Conservation (phyloP, 2,329 filamentous ascomycete genomes). For the Arthrobotrys musiformis region DNA sequence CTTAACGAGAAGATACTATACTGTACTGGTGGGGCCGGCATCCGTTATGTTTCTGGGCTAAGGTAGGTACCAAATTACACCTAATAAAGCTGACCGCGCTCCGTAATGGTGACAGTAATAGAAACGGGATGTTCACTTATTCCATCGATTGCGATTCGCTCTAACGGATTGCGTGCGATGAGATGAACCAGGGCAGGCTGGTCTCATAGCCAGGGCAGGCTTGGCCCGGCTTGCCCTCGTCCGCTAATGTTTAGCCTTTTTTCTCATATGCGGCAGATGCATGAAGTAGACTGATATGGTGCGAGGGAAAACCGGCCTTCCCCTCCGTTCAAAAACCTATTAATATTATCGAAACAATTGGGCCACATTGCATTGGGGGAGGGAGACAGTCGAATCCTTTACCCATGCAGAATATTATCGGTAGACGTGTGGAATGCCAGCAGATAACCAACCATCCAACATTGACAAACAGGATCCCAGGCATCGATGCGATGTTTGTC, state of each 20-base stretch:
- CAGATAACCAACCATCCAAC: too few species aligned
- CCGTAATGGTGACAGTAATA: neutral
- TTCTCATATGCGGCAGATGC: neutral
- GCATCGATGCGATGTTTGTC: neutral
- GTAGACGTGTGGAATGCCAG: too few species aligned
- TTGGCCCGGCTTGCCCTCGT: neutral
- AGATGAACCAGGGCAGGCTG: neutral
- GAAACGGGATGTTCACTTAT: neutral
- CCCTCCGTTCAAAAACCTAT: neutral
- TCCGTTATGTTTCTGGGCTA: neutral
- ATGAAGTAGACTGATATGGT: neutral
- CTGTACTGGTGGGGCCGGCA: neutral
- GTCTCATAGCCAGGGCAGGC: too few species aligned
- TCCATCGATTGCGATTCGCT: neutral
- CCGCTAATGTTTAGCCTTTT: neutral
- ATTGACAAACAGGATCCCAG: neutral
- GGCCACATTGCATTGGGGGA: neutral
- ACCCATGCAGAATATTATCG: neutral
- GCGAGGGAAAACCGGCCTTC: neutral
- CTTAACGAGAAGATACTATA: too few species aligned
- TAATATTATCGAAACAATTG: neutral
- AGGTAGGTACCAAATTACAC: neutral
- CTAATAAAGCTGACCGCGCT: neutral
- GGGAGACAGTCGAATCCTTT: too few species aligned
- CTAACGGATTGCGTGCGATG: conserved; percentile 14